These are phyloP conservation scores for Calcarisporium arbuscula DNA, from an alignment of 2,329 filamentous ascomycete genomes.

Conservation along the genomic window DNA sequence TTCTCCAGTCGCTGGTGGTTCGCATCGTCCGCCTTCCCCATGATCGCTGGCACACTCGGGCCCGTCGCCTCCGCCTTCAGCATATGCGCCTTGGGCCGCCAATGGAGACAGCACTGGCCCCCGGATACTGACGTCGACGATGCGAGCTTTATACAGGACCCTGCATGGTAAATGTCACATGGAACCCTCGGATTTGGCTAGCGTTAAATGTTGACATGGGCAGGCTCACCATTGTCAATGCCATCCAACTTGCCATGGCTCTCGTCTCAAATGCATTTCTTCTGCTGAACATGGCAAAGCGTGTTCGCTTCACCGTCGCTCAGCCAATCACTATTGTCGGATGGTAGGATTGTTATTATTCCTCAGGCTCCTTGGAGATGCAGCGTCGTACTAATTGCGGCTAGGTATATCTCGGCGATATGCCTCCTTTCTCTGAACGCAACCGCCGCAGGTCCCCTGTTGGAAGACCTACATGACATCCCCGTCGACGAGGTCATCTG, in stretches of 20 bases:
- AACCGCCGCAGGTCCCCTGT: constrained; percentile 56
- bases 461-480: constrained; percentile 24
- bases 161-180: constrained; percentile 62
- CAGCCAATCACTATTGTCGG: constrained; percentile 76
- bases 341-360: constrained; percentile 49
- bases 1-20: constrained; percentile 56
- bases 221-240: constrained; percentile 70
- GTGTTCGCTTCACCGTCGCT: constrained; percentile 73
- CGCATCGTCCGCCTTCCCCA: constrained; percentile 60
- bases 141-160: constrained; percentile 56
- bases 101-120: constrained; percentile 60
- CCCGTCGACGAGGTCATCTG: constrained; percentile 46
- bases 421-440: constrained; percentile 60
- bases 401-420: constrained; percentile 52
- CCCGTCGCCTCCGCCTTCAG: constrained; percentile 84
- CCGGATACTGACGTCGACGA: constrained; percentile 40
- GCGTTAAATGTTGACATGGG: too few species aligned
- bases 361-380: not conserved
- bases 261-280: constrained; percentile 75
- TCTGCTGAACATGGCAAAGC: constrained; percentile 78
- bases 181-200: not conserved
- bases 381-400: not conserved
- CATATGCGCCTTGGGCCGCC: constrained; percentile 75
- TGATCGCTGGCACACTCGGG: constrained; percentile 77
- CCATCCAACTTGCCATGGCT: constrained; percentile 68